Evolutionary conservation across 2,329 filamentous ascomycete genomes (phyloP), one percentile per base, ranked within the genome.

Genomic region (Aspergillus sp.): DNA sequence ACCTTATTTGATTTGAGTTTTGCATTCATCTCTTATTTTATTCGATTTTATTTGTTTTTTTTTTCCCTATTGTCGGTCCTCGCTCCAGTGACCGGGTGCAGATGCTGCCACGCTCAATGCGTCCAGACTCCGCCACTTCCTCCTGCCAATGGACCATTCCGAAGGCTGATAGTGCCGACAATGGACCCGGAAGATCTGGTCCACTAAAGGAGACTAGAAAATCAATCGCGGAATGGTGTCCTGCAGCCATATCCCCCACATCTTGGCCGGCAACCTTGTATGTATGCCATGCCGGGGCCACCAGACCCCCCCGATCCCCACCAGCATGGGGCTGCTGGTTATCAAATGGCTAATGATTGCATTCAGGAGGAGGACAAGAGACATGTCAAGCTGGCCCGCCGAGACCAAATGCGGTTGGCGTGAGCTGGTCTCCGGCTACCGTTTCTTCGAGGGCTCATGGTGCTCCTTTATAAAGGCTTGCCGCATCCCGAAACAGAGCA

Each of bases 381-480:
- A 48, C 34, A 23, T 14, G 21, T 17, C 34, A 36, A 31, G 10
- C 17, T 29, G 16, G n/a, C 23, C 25, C 46, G 34, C 17, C 46
- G 45, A 41, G 21, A n/a, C 42, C 29, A 36, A 52, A 53, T 51
- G 47, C 52, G 34, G 41, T 20, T 21, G 21, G 38, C 29, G 17
- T 11, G 21, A 23, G 17, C 36, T 49, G 31, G 21, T 13, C 6
- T 31, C 13, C 11, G 13, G 41, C 4, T 36, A 11, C 25, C n/a
- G 23, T 34, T 55, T 40, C 32, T 40, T 14, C 19, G 25, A 46
- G 20, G 2, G 14, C 17, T 19, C 13, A 31, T 20, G 17, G 17
- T 21, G 17, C 47, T 48, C 17, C 21, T 46, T 20, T 57, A 57
- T 57, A 57, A 57, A 55, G 45, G 38, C n/a, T 31, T 42, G 47